Conservation (phyloP, 768 basidiomycete genomes). For the Phylloporus arenicola region DNA sequence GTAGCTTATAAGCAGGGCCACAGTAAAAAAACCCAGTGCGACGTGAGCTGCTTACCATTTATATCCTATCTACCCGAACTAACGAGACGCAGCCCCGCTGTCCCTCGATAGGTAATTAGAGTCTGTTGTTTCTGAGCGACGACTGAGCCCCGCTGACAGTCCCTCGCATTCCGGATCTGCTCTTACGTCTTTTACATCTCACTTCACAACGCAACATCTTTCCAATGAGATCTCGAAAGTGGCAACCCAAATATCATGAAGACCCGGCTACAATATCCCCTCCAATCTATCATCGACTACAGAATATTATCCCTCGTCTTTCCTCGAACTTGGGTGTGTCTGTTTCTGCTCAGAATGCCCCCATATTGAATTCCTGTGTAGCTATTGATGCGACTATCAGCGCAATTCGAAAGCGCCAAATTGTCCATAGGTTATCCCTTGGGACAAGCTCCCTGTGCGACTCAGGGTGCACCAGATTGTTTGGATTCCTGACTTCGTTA, state of each 20-base stretch:
- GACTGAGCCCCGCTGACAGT: too few species aligned
- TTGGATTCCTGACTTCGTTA: conserved; percentile 48
- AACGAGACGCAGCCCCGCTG: too few species aligned
- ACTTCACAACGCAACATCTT: not conserved
- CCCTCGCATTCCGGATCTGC: too few species aligned
- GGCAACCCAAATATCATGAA: conserved; percentile 20
- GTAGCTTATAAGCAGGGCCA: too few species aligned
- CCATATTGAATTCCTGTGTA: conserved; percentile 14
- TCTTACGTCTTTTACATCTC: not conserved
- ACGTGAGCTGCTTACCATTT: too few species aligned
- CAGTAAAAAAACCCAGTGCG: too few species aligned
- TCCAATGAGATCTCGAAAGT: conserved; percentile 14
- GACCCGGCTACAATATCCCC: conserved; percentile 31
- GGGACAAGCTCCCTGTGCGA: conserved; percentile 55
- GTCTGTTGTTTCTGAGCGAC: too few species aligned
- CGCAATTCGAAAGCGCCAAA: conserved; percentile 39
- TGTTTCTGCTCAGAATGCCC: not conserved
- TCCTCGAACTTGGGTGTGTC: conserved; percentile 26
- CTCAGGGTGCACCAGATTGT: conserved; percentile 50
- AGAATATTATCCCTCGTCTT: conserved; percentile 25
- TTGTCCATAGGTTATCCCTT: conserved; percentile 49
- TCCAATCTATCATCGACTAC: conserved; percentile 14
- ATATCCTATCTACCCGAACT: too few species aligned
- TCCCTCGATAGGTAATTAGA: too few species aligned
- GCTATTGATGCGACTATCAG: conserved; percentile 49